Percentiles rank a stretch among this genome's conserved stretches.
These are phyloP conservation scores for Leishmania mexicana DNA, from an alignment of 208 protist species.

Conservation along the genomic window DNA sequence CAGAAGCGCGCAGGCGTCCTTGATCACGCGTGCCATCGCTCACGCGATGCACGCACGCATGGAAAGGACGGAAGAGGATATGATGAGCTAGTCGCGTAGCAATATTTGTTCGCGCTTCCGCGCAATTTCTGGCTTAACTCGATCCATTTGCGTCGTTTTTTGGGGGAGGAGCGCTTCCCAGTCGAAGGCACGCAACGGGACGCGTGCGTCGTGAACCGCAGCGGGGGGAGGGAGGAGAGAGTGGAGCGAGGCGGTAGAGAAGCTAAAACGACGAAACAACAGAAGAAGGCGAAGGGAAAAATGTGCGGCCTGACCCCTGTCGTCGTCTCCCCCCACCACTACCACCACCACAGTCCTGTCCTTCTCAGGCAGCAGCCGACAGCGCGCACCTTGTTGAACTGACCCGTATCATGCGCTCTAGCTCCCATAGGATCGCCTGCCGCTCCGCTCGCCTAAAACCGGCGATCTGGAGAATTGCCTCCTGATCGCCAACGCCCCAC, in stretches of 20 bases:
- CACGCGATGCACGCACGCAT: not conserved
- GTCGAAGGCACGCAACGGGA: not conserved
- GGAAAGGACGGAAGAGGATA: not conserved
- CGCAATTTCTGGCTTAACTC: not conserved
- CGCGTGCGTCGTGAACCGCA: not conserved
- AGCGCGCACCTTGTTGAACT: conserved; percentile 30
- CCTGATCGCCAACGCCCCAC: conserved; percentile 22
- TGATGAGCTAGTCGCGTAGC: not conserved
- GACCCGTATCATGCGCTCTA: conserved; percentile 30
- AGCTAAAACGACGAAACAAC: not conserved
- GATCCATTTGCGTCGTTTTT: not conserved
- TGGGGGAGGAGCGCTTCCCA: too few species aligned
- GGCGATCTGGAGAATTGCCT: conserved; percentile 17
- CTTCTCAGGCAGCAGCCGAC: not conserved
- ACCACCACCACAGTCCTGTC: not conserved
- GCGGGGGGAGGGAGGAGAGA: not conserved
- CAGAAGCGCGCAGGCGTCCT: not conserved
- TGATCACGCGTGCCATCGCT: not conserved
- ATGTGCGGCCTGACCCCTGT: not conserved
- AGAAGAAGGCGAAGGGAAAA: not conserved
- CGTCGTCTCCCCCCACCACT: not conserved
- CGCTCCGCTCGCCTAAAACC: conserved; percentile 34
- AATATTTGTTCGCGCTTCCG: too few species aligned
- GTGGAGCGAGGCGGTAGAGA: not conserved
- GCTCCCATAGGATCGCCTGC: conserved; percentile 41